phyloP scores from a whole-genome alignment of 306 rosid species.

The Aeschynomene evenia region DNA sequence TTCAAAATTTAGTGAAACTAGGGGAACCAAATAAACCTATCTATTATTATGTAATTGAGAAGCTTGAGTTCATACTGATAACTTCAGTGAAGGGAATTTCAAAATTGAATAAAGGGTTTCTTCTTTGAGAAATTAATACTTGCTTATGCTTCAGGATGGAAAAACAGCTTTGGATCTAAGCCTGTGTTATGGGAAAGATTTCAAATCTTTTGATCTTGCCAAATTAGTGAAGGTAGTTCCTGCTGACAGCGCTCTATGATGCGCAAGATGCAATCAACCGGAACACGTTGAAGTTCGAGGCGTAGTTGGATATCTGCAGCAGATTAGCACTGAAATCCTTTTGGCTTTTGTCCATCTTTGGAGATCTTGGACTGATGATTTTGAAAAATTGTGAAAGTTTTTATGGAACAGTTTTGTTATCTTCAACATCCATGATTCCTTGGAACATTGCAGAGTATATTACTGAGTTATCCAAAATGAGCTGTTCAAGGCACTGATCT shows the following conservation, averaged over 20 bases:
- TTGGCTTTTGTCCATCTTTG: conserved; percentile 17
- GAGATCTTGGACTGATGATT: conserved; percentile 14
- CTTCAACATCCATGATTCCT: conserved; percentile 6
- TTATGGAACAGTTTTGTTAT: background rate
- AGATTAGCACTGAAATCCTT: conserved; percentile 12
- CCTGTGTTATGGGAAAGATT: conserved; percentile 83
- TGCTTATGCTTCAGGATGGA: conserved; percentile 71
- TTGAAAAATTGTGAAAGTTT: conserved; percentile 25
- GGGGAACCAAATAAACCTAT: no score
- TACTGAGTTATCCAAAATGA: background rate
- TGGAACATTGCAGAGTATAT: background rate
- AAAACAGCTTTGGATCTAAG: conserved; percentile 75
- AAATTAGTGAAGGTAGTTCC: conserved; percentile 63
- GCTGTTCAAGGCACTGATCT: background rate
- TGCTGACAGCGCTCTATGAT: conserved; percentile 42
- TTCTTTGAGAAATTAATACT: conserved; percentile 3
- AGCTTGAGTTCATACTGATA: background rate
- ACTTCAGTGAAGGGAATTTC: background rate
- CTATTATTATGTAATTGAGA: background rate
- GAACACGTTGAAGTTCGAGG: conserved; percentile 15
- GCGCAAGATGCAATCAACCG: background rate
- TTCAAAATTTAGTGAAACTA: no score
- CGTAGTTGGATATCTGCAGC: background rate
- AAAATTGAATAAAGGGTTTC: background rate
- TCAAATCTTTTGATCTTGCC: conserved; percentile 84